These are phyloP conservation scores for Rhododendron ovatum DNA, from an alignment of 148 eudicot species.

Conservation along the genomic window DNA sequence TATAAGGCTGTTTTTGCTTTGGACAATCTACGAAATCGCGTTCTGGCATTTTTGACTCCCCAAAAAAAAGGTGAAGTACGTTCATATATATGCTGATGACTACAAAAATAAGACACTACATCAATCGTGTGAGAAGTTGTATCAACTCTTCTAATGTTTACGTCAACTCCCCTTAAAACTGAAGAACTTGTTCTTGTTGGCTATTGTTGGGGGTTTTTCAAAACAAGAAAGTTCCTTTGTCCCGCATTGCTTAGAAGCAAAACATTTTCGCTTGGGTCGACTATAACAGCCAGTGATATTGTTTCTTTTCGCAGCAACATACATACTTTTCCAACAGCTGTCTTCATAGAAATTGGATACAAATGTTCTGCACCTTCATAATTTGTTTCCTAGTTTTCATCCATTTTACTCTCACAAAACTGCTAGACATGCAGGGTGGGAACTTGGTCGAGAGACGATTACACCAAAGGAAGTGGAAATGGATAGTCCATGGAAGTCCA, in stretches of 20 bases:
- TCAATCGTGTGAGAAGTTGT: too few relatives aligned
- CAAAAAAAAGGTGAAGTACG: not conserved
- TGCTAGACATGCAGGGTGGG: slow-evolving; percentile 44
- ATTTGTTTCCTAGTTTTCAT: not conserved
- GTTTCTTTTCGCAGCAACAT: not conserved
- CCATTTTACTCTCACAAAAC: not conserved
- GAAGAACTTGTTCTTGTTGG: not conserved
- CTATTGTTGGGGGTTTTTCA: not conserved
- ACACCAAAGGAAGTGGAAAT: slow-evolving; percentile 79
- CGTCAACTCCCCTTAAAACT: too few relatives aligned
- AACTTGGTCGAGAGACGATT: slow-evolving; percentile 65
- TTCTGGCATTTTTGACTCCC: not conserved
- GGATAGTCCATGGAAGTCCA: slow-evolving; percentile 57
- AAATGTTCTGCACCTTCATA: not conserved
- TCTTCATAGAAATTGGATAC: not conserved
- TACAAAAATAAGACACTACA: too few relatives aligned
- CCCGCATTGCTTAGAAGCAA: not conserved
- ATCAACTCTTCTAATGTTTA: too few relatives aligned
- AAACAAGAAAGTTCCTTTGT: not conserved
- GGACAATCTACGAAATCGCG: not conserved
- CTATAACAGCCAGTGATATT: not conserved
- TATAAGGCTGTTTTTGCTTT: not conserved
- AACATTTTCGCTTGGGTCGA: not conserved
- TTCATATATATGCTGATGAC: too few relatives aligned
- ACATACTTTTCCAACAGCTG: not conserved